A percentile compares a stretch with the other conserved stretches of the same genome.
Conservation (phyloP, 179 eudicot genomes). For the Corrigiola litoralis region DNA sequence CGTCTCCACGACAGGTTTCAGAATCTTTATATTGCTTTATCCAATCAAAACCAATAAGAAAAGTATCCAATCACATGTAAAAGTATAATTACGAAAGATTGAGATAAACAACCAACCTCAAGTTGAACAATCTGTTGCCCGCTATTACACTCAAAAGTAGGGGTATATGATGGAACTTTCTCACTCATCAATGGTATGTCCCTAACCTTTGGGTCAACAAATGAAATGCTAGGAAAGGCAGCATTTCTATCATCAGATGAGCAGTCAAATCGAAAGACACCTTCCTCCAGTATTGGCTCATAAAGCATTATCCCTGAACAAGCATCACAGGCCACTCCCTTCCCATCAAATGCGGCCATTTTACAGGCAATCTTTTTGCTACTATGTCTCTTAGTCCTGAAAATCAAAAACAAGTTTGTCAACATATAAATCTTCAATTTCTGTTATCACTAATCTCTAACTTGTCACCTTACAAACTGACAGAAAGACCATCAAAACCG, state of each 20-base stretch:
- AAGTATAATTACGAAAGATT: neutral
- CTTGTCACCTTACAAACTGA: neutral
- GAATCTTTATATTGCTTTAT: constrained; percentile 1
- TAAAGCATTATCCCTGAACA: constrained; percentile 62
- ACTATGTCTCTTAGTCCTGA: constrained; percentile 16
- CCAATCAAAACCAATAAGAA: neutral
- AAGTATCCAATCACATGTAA: neutral
- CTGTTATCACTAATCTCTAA: neutral
- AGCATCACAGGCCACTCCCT: constrained; percentile 30
- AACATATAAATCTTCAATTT: neutral
- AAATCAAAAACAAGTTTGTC: constrained; percentile 7
- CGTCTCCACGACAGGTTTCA: neutral
- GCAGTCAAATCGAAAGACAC: constrained; percentile 84
- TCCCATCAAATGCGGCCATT: constrained; percentile 49
- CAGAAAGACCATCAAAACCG: neutral
- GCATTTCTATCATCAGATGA: constrained; percentile 60
- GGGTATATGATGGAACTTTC: constrained; percentile 53
- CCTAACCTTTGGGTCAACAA: constrained; percentile 53
- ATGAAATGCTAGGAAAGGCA: constrained; percentile 82
- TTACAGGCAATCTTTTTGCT: constrained; percentile 14
- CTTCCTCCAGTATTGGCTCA: constrained; percentile 84
- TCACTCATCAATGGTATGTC: constrained; percentile 52
- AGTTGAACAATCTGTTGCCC: constrained; percentile 67
- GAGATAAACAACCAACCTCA: constrained; percentile 39
- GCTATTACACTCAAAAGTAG: constrained; percentile 49